Evolutionary conservation across 1,139 yeast genomes (phyloP), one percentile per base, ranked within the genome.

Genomic region (Magnusiomyces fungicola): DNA sequence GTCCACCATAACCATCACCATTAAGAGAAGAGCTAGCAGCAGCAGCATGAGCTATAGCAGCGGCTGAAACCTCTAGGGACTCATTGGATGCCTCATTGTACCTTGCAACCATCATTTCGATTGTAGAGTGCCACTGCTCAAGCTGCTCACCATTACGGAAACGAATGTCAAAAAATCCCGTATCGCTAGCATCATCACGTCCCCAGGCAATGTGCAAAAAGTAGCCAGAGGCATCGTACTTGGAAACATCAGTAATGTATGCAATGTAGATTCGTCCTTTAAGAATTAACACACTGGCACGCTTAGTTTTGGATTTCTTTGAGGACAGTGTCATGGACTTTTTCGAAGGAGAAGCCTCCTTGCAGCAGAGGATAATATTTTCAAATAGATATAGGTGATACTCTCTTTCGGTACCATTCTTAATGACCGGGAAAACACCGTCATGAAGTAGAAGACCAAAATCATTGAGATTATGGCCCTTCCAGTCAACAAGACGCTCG

Each of bases 311-410:
- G 18, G 61, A 53, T 55, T 63, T 65, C 47, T 62, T 65, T 23
- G 61, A 40, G 24, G 56, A 50, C 22, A 61, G 50, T 25, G 61
- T 56, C 53, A 67, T 61, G 16, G 67, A 56, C 55, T 65, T 65
- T 46, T 63, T 59, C 4, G 58, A 30, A 10, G 57, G 59, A 1
- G 58, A 53, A 1, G 64, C 67, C 58, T 78, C 83, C 55, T 76
- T 78, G 65, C 89, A 88, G 63, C 94, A 83, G 55, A 90, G 80
- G 18, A 92, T 81, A 50, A 90, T 88, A 58, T 79, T 80, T 64
- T 92, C 97, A 66, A 92, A 92, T 36, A 92, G 71, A 62, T 88
- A 94, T 18, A 95, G 89, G 60, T 85, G 83, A 64, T 88, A 92
- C 61, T 90, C 97, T 53, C 87, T 80, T 64, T 92, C 98, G 47